Evolutionary conservation across 768 basidiomycete genomes (phyloP), one percentile per base, ranked within the genome.

Genomic region (Trametes meyenii): DNA sequence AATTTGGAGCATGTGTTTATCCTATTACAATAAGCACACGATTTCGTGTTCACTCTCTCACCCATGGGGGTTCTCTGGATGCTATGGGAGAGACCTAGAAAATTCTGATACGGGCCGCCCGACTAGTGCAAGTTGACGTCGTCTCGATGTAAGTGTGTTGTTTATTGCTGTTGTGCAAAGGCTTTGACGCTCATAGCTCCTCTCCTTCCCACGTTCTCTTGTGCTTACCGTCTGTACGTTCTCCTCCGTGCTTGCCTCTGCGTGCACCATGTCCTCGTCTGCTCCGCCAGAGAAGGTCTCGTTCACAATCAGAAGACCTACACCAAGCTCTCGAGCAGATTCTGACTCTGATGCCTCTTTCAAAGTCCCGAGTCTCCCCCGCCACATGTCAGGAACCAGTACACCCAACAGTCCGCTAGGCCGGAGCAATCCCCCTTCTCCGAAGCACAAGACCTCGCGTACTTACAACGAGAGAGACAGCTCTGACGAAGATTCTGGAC

Each of bases 251-350:
- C 42, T 55, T 24, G n/a, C 17, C 26, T 17, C 44, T 21, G 7
- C 51, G n/a, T 14, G 52, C 62, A 58, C 44, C 7, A 63, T 64
- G 66, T 63, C 65, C 21, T 62, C 65, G 38, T 55, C 65, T 23
- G 60, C 59, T 10, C 70, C n/a, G 66, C 70, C 17, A 63, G 71
- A 21, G 83, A 85, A 58, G 65, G 82, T 95, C 42, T 95, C 94
- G 0, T 96, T 96, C 74, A 94, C 89, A 1, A 81, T 96, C 59
- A 85, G 92, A 44, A 82, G 92, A 8, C 94, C 94, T 0, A 86
- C 85, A 0, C 88, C 90, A 0, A 71, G 79, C 0, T 88, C 89
- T 6, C 81, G 89, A 12, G 78, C 82, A 44, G 90, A 89, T 42
- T 86, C 86, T 0, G 87, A 86, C 63, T 67, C 72, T n/a, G 72